phyloP scores from a whole-genome alignment of 306 rosid genomes.

The Castanea crenata region DNA sequence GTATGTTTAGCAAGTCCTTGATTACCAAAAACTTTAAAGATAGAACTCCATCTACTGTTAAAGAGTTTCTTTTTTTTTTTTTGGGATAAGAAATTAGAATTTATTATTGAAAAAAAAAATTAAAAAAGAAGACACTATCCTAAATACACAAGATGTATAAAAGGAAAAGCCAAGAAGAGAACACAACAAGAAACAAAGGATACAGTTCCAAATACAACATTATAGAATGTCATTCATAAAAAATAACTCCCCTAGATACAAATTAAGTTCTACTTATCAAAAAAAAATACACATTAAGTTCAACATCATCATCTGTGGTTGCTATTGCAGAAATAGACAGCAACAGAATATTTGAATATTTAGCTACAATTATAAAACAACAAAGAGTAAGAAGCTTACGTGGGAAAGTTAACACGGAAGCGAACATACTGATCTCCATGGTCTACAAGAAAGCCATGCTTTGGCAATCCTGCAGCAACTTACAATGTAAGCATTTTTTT shows the following conservation, averaged over 20 bases:
- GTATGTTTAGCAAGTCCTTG: neutral
- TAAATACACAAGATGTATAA: no score
- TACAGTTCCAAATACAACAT: neutral
- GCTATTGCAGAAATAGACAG: neutral
- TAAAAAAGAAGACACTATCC: no score
- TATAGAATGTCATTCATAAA: neutral
- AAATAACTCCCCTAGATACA: neutral
- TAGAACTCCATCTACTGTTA: neutral
- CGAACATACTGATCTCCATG: constrained; percentile 91
- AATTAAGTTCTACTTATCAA: neutral
- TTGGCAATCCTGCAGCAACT: constrained; percentile 57
- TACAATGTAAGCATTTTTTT: neutral
- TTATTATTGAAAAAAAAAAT: no score
- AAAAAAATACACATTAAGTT: neutral
- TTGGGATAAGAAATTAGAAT: no score
- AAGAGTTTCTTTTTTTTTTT: neutral
- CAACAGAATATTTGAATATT: neutral
- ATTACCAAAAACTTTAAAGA: neutral
- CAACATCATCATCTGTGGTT: neutral
- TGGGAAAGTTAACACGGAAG: constrained; percentile 73
- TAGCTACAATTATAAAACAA: neutral
- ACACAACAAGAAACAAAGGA: no score
- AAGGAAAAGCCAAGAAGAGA: no score
- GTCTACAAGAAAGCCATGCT: constrained; percentile 54
- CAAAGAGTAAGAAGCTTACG: constrained; percentile 37